phyloP scores from a whole-genome alignment of 2,329 filamentous ascomycete genomes.

The Colletotrichum echinochloae region DNA sequence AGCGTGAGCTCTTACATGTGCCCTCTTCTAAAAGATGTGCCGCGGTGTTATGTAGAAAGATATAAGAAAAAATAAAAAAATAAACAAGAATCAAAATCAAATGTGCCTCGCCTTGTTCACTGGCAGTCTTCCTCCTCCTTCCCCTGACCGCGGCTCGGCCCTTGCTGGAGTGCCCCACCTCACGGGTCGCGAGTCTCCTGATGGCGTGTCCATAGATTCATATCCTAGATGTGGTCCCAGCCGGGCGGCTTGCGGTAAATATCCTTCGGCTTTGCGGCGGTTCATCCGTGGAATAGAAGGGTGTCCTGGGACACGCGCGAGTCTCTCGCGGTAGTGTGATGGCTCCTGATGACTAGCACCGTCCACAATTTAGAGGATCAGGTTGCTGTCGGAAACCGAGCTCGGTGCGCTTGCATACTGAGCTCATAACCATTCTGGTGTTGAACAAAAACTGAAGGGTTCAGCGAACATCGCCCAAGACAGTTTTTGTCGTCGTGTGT shows the following conservation, averaged over 20 bases:
- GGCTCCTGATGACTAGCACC: slow-evolving; percentile 14
- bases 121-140: background rate
- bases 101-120: slow-evolving; percentile 7
- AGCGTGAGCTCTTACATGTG: slow-evolving; percentile 24
- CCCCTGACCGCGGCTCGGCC: slow-evolving; percentile 31
- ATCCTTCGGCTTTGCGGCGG: slow-evolving; percentile 23
- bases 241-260: slow-evolving; percentile 24
- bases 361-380: slow-evolving; percentile 28
- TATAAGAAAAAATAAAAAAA: too few relatives aligned
- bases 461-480: slow-evolving; percentile 14
- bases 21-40: too few relatives aligned
- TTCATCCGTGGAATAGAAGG: slow-evolving; percentile 20
- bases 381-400: slow-evolving; percentile 3
- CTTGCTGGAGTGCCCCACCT: slow-evolving; percentile 28
- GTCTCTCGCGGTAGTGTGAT: slow-evolving; percentile 19
- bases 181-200: slow-evolving; percentile 23
- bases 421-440: slow-evolving; percentile 24
- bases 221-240: slow-evolving; percentile 14
- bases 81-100: background rate
- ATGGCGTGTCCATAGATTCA: slow-evolving; percentile 27
- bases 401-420: slow-evolving; percentile 33
- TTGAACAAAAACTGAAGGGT: background rate
- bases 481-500: background rate
- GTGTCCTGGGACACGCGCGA: slow-evolving; percentile 27
- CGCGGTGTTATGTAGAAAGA: too few relatives aligned